Base-by-base conservation (phyloP, 768 basidiomycete species). In the Rhizopogon roseolus region DNA sequence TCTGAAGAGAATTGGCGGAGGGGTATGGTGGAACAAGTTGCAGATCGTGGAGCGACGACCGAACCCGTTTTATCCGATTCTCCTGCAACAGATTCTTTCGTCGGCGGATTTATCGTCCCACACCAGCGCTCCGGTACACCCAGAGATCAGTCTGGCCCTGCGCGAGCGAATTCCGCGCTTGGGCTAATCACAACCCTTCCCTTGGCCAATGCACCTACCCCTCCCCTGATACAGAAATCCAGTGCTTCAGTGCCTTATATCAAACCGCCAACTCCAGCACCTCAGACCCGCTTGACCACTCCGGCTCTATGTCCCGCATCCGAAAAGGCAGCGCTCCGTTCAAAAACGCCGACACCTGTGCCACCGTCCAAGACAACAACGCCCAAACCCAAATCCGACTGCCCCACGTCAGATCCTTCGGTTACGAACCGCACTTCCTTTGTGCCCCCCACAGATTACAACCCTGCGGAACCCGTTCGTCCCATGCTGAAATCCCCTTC, bases 391-490 rank as follows among this genome's bases (percentile, higher is more conserved):
- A 48, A 22, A 36, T 36, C 46, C 22, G 32, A 29, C n/a, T 19
- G 17, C 32, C 22, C 34, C 14, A 48, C 19, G 19, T 34, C 46
- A 48, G 45, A 14, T 48, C 32, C 34, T 22, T 19, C n/a, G 41
- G 52, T 27, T 9, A 34, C 42, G 57, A 54, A 41, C 25, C 46
- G 8, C 60, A 62, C 45, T 19, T 43, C 54, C 4, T 17, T 14
- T 32, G 22, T 3, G 22, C 39, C 22, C 13, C 27, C 25, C 32
- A 54, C 46, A 14, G 46, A 48, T 16, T 48, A 48, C 14, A 34
- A 48, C 22, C 46, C 46, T 22, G 34, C 46, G 7, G 19, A 36
- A 14, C 46, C 46, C 16, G 10, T 48, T 48, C 46, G 46, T 25
- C 34, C 46, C 34, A 48, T 48, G 46, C 32, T 29, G 19, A 48